Conservation (phyloP, 768 basidiomycete species). For the Termitomyces bulborhizus region DNA sequence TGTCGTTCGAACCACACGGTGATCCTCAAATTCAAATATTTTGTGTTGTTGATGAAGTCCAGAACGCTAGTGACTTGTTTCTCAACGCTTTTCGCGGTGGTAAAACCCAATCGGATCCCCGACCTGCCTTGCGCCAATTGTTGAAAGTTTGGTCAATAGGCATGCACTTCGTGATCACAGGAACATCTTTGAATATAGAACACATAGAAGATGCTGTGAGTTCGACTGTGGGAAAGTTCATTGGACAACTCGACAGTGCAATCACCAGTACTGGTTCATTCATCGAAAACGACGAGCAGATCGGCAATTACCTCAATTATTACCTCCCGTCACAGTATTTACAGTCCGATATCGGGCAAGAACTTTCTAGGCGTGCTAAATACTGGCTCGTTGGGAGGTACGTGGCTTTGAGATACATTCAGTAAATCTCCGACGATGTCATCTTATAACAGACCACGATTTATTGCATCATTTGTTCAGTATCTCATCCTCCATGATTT, state of each 20-base stretch:
- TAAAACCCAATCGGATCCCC: not conserved
- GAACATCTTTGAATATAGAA: not conserved
- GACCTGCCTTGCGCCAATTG: not conserved
- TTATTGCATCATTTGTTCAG: not conserved
- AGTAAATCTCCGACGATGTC: too few relatives aligned
- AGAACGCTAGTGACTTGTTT: not conserved
- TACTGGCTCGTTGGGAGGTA: constrained; percentile 1
- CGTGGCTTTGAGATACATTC: not conserved
- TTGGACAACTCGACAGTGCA: not conserved
- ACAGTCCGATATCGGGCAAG: not conserved
- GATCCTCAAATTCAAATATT: not conserved
- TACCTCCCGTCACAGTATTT: not conserved
- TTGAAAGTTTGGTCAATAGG: not conserved
- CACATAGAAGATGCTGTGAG: not conserved
- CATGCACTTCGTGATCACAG: not conserved
- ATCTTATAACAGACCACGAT: not conserved
- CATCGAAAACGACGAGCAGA: not conserved
- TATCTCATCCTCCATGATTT: not conserved
- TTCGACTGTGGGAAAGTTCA: not conserved
- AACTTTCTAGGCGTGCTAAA: not conserved
- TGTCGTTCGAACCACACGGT: not conserved
- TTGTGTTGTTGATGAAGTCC: not conserved
- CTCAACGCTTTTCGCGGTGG: not conserved
- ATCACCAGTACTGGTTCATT: not conserved
- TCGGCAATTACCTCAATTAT: not conserved